These are phyloP conservation scores for Fusarium cicatricum DNA, from an alignment of 2,329 filamentous ascomycete species.

Conservation along the genomic window DNA sequence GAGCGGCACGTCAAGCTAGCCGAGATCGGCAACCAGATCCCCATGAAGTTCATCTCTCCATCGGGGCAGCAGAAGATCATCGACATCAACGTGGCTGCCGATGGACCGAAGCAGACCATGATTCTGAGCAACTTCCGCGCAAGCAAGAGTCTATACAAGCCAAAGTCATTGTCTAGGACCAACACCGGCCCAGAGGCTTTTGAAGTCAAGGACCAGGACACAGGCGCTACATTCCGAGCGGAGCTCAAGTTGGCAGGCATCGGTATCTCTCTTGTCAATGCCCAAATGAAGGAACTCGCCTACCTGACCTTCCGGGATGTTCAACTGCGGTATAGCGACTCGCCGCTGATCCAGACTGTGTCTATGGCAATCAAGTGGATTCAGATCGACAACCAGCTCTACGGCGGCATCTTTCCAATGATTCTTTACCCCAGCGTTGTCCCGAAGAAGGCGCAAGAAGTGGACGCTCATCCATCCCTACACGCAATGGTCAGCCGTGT, in stretches of 20 bases:
- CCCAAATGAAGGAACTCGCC: conserved; percentile 88
- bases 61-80: conserved; percentile 84
- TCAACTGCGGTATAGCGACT: conserved; percentile 90
- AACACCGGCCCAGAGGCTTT: conserved; percentile 68
- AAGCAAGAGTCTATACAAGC: conserved; percentile 88
- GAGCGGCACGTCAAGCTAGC: conserved; percentile 94
- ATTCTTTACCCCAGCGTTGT: conserved; percentile 97
- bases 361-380: conserved; percentile 97
- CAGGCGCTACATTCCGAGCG: conserved; percentile 86
- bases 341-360: conserved; percentile 90
- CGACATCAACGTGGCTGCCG: conserved; percentile 94
- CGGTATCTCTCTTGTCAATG: conserved; percentile 92
- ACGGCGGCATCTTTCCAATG: conserved; percentile 97
- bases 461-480: conserved; percentile 94
- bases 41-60: conserved; percentile 83
- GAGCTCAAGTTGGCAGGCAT: conserved; percentile 89
- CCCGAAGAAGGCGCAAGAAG: conserved; percentile 94
- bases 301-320: conserved; percentile 95
- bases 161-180: conserved; percentile 59
- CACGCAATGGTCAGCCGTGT: conserved; percentile 91
- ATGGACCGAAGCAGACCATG: conserved; percentile 93
- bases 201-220: conserved; percentile 92
- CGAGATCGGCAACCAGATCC: conserved; percentile 95
- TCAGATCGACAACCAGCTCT: conserved; percentile 97
- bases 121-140: conserved; percentile 93